Base-by-base conservation (phyloP, 257 asterid genomes). In the Eucommia ulmoides region DNA sequence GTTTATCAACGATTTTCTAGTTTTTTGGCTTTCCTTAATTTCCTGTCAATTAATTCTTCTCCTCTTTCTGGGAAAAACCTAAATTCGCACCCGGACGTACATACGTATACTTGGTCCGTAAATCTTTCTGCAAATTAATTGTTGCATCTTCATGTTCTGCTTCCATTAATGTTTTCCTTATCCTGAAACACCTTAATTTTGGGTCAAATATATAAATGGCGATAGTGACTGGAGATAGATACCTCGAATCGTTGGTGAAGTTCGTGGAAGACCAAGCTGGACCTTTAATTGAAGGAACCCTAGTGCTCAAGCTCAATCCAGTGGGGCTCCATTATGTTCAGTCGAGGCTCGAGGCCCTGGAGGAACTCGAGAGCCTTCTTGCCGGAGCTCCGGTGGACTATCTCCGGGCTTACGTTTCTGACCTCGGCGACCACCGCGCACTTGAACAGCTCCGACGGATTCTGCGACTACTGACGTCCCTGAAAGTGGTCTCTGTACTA, bases 301-400 rank as follows among this genome's bases (percentile, higher is more conserved):
- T 85, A 16, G 91, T 80, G 22, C 59, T 89, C 62, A 89, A 85
- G 67, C 70, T 85, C 74, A 89, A 89, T 55, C 97, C 96, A 1
- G 83, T 85, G 3, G 97, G 97, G 16, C 66, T 89, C 55, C 76
- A 88, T 6, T 89, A 84, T 61, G 97, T 89, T 45, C 82, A 85
- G 50, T 89, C 97, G 9, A 67, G 94, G 64, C 77, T 89, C 15
- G 94, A 89, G 55, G 89, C 94, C 20, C 50, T 89, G 53, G 76
- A 70, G 66, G 97, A 84, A 77, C 78, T 89, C 18, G 97, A 89
- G 67, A 71, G 88, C 58, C 71, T 89, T 67, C 60, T 82, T 24
- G 52, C 83, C 49, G 96, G 96, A 24, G 97, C 97, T 50, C 97
- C 97, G 22, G 93, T 89, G 22, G 97, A 89, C 73, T 89, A 89